Conservation (phyloP, 1,284 basidiomycete species). For the Prillingera fragicola region DNA sequence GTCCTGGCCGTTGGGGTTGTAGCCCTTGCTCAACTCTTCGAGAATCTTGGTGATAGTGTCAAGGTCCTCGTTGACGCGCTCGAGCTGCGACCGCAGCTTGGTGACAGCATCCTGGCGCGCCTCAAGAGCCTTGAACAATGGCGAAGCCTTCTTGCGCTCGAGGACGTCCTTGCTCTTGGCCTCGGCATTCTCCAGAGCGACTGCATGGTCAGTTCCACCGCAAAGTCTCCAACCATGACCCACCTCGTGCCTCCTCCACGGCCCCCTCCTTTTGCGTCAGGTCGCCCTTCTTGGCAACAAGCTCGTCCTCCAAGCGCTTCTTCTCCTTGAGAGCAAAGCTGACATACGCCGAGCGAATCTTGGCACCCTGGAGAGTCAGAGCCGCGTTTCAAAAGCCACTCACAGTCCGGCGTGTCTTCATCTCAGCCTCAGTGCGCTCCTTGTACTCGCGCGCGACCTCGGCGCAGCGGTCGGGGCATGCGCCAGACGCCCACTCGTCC, state of each 20-base stretch:
- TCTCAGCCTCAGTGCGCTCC: constrained; percentile 61
- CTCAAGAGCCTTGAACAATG: constrained; percentile 70
- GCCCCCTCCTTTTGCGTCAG: constrained; percentile 59
- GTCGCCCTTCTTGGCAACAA: constrained; percentile 57
- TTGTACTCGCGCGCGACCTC: constrained; percentile 68
- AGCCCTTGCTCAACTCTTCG: constrained; percentile 69
- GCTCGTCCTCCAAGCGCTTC: constrained; percentile 62
- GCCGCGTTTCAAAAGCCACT: constrained; percentile 26
- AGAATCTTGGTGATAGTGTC: constrained; percentile 78
- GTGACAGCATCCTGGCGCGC: constrained; percentile 69
- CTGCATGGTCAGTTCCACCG: constrained; percentile 8
- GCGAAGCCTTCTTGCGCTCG: constrained; percentile 75
- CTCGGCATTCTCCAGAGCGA: constrained; percentile 31
- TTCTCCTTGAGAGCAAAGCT: constrained; percentile 80
- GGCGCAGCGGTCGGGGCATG: constrained; percentile 74
- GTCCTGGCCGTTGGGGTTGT: constrained; percentile 95
- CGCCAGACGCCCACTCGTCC: constrained; percentile 66
- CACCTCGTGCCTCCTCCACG: constrained; percentile 42
- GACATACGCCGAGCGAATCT: constrained; percentile 85
- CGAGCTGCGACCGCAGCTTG: constrained; percentile 65
- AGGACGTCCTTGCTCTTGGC: constrained; percentile 48
- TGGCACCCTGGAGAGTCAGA: constrained; percentile 62
- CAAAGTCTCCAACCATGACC: neutral
- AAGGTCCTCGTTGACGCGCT: constrained; percentile 67
- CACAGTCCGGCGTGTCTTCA: constrained; percentile 74